Conservation (phyloP, 805 yeast species). For the Candida vartiovaarae region DNA sequence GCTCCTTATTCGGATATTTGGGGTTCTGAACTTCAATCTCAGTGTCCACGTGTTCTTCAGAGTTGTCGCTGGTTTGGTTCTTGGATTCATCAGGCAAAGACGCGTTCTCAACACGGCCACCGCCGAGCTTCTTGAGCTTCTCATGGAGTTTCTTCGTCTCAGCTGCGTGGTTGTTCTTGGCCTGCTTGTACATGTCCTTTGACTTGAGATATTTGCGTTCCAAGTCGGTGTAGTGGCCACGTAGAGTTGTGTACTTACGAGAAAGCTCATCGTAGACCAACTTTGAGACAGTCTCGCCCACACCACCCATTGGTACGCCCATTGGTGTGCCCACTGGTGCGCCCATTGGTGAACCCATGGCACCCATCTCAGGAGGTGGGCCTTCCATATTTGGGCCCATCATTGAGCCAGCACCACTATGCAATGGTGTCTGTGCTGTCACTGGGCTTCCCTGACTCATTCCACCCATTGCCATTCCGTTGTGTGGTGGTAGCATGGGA, state of each 20-base stretch:
- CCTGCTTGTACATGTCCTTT: background rate
- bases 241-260: background rate
- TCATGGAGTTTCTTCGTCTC: background rate
- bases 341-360: background rate
- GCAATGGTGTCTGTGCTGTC: too few species aligned
- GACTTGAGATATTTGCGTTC: background rate
- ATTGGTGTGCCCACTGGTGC: too few species aligned
- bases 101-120: conserved; percentile 1
- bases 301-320: background rate
- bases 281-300: background rate
- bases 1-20: conserved; percentile 2
- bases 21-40: conserved; percentile 1
- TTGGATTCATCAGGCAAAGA: background rate
- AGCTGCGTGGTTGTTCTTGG: background rate
- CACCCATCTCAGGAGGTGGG: background rate
- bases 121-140: background rate
- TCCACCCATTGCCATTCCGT: too few species aligned
- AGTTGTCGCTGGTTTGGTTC: background rate
- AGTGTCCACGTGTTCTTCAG: background rate
- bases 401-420: too few species aligned
- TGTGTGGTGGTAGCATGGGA: too few species aligned
- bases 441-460: too few species aligned
- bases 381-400: too few species aligned
- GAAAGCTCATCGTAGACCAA: background rate
- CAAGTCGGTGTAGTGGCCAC: background rate